Conservation (phyloP, 2,329 filamentous ascomycete genomes). For the Apiospora marii region DNA sequence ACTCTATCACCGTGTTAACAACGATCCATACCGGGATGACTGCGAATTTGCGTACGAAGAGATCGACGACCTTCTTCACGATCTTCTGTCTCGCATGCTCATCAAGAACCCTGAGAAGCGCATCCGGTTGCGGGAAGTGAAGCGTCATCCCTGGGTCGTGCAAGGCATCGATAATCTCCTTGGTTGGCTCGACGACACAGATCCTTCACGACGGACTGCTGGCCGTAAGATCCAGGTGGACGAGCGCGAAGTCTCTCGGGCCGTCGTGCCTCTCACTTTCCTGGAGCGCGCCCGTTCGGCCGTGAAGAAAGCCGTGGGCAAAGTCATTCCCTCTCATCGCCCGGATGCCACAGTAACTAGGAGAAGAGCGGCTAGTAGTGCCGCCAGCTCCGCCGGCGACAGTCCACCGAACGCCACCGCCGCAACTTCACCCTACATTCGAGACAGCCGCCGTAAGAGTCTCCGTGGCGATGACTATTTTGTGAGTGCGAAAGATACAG, state of each 20-base stretch:
- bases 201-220: constrained; percentile 78
- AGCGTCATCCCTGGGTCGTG: constrained; percentile 91
- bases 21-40: constrained; percentile 75
- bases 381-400: constrained; percentile 69
- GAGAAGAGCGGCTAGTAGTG: constrained; percentile 66
- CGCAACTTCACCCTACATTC: constrained; percentile 60
- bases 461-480: constrained; percentile 65
- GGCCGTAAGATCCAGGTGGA: constrained; percentile 92
- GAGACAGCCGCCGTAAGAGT: constrained; percentile 62
- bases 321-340: constrained; percentile 66
- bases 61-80: constrained; percentile 79
- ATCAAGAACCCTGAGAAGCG: constrained; percentile 89
- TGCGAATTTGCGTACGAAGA: constrained; percentile 86
- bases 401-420: constrained; percentile 48
- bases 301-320: constrained; percentile 72
- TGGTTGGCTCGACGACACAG: constrained; percentile 92
- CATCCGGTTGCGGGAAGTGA: constrained; percentile 90
- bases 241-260: constrained; percentile 85
- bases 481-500: constrained; percentile 52
- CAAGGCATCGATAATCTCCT: constrained; percentile 77
- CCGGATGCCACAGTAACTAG: constrained; percentile 64
- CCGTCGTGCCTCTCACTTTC: constrained; percentile 88
- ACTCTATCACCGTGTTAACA: constrained; percentile 64
- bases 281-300: constrained; percentile 85
- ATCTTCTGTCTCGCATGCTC: constrained; percentile 81